phyloP scores from a whole-genome alignment of 371 early-diverging fungal genomes.

The Rhizomucor pusillus region DNA sequence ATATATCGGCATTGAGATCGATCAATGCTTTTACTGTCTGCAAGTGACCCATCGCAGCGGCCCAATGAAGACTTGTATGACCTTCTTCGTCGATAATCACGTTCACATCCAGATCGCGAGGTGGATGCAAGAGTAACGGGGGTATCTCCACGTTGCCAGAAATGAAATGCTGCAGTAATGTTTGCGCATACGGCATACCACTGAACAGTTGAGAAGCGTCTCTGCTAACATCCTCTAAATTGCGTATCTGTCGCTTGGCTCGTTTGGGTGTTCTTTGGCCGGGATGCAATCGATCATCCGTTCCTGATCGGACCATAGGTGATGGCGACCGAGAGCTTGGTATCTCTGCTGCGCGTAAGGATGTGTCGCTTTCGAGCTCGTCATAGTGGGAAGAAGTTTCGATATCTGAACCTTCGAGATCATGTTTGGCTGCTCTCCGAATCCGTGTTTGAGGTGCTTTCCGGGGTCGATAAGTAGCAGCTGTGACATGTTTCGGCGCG shows the following conservation, averaged over 20 bases:
- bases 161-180: slow-evolving; percentile 56
- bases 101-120: slow-evolving; percentile 74
- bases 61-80: slow-evolving; percentile 95
- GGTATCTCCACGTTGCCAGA: slow-evolving; percentile 57
- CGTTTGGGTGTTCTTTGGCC: background rate
- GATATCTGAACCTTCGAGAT: slow-evolving; percentile 17
- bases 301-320: slow-evolving; percentile 3
- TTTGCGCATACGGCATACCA: slow-evolving; percentile 33
- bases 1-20: slow-evolving; percentile 72
- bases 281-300: slow-evolving; percentile 1
- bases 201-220: slow-evolving; percentile 2
- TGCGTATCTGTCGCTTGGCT: background rate
- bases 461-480: slow-evolving; percentile 27
- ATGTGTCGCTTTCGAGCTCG: slow-evolving; percentile 7
- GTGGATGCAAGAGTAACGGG: slow-evolving; percentile 47
- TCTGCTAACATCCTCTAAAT: slow-evolving; percentile 11
- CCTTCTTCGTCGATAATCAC: slow-evolving; percentile 91
- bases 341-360: background rate
- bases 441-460: slow-evolving; percentile 34
- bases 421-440: slow-evolving; percentile 23
- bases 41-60: slow-evolving; percentile 86
- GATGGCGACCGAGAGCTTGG: slow-evolving; percentile 7
- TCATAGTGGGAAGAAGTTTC: slow-evolving; percentile 18
- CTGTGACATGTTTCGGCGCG: slow-evolving; percentile 54
- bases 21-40: slow-evolving; percentile 74